Evolutionary conservation across 495 filamentous ascomycete species (phyloP).

Genomic region (Penicillium nucicola): DNA sequence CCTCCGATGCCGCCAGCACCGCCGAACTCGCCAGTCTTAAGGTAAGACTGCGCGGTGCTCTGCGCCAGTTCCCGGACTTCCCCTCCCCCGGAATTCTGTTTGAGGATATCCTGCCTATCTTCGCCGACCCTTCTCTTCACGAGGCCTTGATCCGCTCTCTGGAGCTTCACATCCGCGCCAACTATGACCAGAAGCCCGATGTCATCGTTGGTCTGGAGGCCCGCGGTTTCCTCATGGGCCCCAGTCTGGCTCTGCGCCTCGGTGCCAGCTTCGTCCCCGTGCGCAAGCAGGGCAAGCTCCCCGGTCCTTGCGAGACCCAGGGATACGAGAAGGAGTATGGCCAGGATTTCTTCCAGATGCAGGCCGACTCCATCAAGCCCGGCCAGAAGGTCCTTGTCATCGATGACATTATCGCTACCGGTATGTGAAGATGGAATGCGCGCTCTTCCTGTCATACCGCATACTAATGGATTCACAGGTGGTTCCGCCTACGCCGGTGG

Average conservation of each 20-base stretch:
- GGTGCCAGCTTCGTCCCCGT: constrained; percentile 92
- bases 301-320: constrained; percentile 79
- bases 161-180: constrained; percentile 71
- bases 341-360: constrained; percentile 94
- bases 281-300: constrained; percentile 94
- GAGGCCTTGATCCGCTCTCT: constrained; percentile 76
- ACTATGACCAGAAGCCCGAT: constrained; percentile 65
- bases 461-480: constrained; percentile 48
- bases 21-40: constrained; percentile 92
- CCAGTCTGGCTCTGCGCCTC: constrained; percentile 79
- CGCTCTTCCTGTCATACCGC: not conserved
- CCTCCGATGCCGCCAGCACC: constrained; percentile 64
- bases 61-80: constrained; percentile 88
- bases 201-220: constrained; percentile 92
- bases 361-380: constrained; percentile 74
- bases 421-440: constrained; percentile 58
- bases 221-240: constrained; percentile 93
- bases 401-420: constrained; percentile 98
- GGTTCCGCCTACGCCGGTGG: constrained; percentile 90
- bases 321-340: constrained; percentile 95
- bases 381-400: constrained; percentile 90
- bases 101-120: constrained; percentile 97
- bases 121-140: constrained; percentile 75
- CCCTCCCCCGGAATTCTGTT: constrained; percentile 92
- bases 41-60: constrained; percentile 62